Evolutionary conservation across 306 rosid genomes (phyloP), one percentile per base, ranked within the genome.

Genomic region (Betula pendula): DNA sequence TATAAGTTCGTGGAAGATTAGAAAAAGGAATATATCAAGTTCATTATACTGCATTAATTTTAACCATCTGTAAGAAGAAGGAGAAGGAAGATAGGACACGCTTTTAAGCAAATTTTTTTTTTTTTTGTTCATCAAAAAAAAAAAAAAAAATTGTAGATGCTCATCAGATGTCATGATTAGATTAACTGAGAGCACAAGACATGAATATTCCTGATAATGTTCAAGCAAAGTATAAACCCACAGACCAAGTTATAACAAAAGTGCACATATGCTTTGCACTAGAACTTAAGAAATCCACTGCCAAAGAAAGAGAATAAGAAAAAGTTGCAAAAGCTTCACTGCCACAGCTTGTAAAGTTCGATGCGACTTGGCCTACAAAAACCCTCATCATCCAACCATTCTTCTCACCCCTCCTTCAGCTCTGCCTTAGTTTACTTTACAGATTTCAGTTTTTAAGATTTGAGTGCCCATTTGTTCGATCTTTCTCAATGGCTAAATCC

Each of bases 211-310:
- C 79, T 45, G 58, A 70, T 49, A 68, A 77, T 77, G 73, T 47
- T 68, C 73, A 95, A 87, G 97, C 85, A 92, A 95, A 88, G 97
- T 68, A 95, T 92, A 88, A 87, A 84, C 71, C 77, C 55, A 67
- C 31, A 50, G 65, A 79, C 27, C 90, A 87, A 87, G 85, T 80
- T 65, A 75, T 4, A 55, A 56, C 73, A 77, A 72, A 84, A 81
- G 76, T 63, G 88, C 81, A 84, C 77, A 80, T 87, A 87, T 92
- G 85, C 93, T 96, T 96, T 88, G 97, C 93, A 82, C 73, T 74
- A 82, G 80, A 80, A 84, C 80, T 84, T 82, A 92, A 87, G 96
- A 84, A 88, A 90, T 80, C 86, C n/a, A n/a, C n/a, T n/a, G n/a
- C n/a, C 77, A 66, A 79, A 84, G 25, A 44, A 49, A 72, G 68